Percentiles rank a stretch among this genome's conserved stretches.
Evolutionary conservation across 768 basidiomycete genomes (phyloP).

Genomic region (Russula foetens): DNA sequence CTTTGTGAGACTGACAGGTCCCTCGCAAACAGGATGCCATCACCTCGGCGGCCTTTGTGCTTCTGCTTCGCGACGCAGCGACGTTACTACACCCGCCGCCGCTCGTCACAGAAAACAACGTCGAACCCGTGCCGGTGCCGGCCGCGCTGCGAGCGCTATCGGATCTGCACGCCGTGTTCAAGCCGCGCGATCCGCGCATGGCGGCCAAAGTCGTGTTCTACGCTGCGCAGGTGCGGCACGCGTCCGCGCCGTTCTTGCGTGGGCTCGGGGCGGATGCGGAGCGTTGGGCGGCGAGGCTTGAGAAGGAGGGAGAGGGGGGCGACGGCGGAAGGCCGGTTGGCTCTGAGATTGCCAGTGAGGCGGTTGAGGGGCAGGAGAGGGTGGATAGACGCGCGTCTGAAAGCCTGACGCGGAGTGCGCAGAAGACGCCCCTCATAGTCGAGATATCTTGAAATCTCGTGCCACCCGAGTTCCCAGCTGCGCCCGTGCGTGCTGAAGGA

Average conservation of each 20-base stretch:
- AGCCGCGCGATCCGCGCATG: slow-evolving; percentile 27
- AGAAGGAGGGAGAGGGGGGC: not conserved
- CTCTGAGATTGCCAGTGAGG: not conserved
- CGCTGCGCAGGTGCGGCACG: slow-evolving; percentile 41
- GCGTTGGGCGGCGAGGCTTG: slow-evolving; percentile 6
- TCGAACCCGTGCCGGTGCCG: slow-evolving; percentile 32
- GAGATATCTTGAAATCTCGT: not conserved
- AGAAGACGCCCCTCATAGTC: not conserved
- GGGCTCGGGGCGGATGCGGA: slow-evolving; percentile 1
- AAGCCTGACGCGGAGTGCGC: not conserved
- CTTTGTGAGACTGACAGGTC: no score
- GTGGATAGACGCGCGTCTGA: not conserved
- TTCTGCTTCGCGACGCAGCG: slow-evolving; percentile 50
- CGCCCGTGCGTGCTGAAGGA: no score
- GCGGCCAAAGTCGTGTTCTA: slow-evolving; percentile 64
- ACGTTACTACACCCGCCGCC: slow-evolving; percentile 48
- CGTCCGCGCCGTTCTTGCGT: not conserved
- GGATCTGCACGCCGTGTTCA: slow-evolving; percentile 43
- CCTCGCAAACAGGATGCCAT: slow-evolving; percentile 23
- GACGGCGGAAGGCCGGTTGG: not conserved
- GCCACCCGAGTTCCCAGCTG: no score
- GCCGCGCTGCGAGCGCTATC: slow-evolving; percentile 42
- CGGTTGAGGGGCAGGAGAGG: not conserved
- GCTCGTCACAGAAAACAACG: slow-evolving; percentile 25
- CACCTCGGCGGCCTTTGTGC: slow-evolving; percentile 35